A percentile compares a stretch with the other conserved stretches of the same genome.
phyloP scores from a whole-genome alignment of 2,329 filamentous ascomycete genomes.

The Setomelanomma holmii region DNA sequence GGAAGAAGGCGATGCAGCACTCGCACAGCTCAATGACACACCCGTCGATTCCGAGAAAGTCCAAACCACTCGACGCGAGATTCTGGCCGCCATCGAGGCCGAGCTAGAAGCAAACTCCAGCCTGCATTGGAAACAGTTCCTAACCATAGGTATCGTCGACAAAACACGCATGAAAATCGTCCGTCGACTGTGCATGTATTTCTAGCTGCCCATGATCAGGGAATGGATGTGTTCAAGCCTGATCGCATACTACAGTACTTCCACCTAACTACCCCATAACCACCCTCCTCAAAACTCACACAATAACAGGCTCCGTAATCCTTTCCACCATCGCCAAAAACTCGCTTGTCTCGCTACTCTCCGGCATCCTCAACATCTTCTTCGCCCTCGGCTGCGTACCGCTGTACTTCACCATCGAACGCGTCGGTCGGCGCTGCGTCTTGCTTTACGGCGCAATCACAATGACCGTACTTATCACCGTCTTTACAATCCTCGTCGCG shows the following conservation, averaged over 20 bases:
- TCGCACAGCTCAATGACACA: conserved; percentile 17
- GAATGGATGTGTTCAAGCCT: conserved; percentile 25
- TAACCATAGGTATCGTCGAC: conserved; percentile 18
- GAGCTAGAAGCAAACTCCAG: conserved; percentile 24
- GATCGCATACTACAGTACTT: conserved; percentile 21
- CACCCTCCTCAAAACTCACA: background rate
- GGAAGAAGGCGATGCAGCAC: conserved; percentile 21
- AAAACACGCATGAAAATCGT: conserved; percentile 22
- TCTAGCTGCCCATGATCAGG: conserved; percentile 24
- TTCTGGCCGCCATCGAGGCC: conserved; percentile 19
- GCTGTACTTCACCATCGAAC: conserved; percentile 21
- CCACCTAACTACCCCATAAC: background rate
- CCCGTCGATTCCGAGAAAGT: conserved; percentile 15
- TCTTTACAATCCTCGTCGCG: conserved; percentile 18
- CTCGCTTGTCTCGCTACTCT: conserved; percentile 12
- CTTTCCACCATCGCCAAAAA: conserved; percentile 11
- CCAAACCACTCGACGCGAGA: conserved; percentile 16
- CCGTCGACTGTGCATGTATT: conserved; percentile 21
- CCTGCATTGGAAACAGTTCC: conserved; percentile 23
- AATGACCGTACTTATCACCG: conserved; percentile 15
- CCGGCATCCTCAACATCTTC: conserved; percentile 18
- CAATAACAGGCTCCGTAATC: conserved; percentile 11
- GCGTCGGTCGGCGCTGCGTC: conserved; percentile 14
- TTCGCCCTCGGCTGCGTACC: conserved; percentile 21
- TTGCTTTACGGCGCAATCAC: conserved; percentile 14